A percentile compares a stretch with the other conserved stretches of the same genome.
Conservation (phyloP, 2,329 filamentous ascomycete species). For the Zalaria sp. region DNA sequence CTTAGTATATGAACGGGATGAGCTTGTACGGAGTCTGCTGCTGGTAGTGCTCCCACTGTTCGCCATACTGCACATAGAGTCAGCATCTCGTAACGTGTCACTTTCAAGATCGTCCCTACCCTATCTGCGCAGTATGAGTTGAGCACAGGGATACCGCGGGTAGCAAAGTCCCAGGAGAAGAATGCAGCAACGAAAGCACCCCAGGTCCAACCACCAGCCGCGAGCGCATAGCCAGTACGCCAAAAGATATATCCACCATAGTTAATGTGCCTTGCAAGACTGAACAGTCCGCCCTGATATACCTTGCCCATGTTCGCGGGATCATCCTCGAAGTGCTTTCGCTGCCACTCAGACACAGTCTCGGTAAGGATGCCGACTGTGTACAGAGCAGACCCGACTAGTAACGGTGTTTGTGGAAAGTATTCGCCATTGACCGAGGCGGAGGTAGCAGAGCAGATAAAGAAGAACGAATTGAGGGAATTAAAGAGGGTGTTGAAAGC, state of each 20-base stretch:
- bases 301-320: constrained; percentile 38
- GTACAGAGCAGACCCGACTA: constrained; percentile 38
- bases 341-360: constrained; percentile 42
- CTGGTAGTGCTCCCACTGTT: constrained; percentile 23
- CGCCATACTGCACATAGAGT: constrained; percentile 20
- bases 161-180: constrained; percentile 32
- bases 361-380: constrained; percentile 39
- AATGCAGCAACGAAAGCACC: constrained; percentile 26
- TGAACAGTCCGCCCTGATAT: constrained; percentile 36
- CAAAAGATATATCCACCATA: constrained; percentile 40
- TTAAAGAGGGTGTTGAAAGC: constrained; percentile 43
- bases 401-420: constrained; percentile 28
- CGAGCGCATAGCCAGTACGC: constrained; percentile 35
- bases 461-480: constrained; percentile 40
- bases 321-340: constrained; percentile 37
- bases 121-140: constrained; percentile 34
- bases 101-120: constrained; percentile 13
- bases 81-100: background rate
- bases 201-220: constrained; percentile 32
- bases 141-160: constrained; percentile 30
- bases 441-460: constrained; percentile 36
- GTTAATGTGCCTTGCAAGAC: constrained; percentile 38
- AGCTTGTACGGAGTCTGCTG: constrained; percentile 23
- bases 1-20: constrained; percentile 20
- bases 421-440: constrained; percentile 23